Percentiles rank a stretch among this genome's conserved stretches.
phyloP scores from a whole-genome alignment of 139 green algal genomes.

The Ulvella scutata region DNA sequence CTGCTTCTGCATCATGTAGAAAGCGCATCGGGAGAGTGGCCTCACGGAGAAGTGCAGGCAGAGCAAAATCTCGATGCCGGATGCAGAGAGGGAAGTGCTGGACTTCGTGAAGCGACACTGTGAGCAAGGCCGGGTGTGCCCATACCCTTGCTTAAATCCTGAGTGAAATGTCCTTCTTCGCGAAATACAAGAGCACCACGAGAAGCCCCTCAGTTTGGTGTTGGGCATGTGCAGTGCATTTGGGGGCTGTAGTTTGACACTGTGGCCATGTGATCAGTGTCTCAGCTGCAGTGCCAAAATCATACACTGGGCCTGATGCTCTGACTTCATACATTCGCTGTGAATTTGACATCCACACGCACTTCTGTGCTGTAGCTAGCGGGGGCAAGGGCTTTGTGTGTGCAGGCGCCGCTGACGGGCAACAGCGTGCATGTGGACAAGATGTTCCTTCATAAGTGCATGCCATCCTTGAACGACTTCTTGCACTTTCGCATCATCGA shows the following conservation, averaged over 20 bases:
- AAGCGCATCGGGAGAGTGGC: constrained; percentile 18
- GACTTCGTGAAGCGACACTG: constrained; percentile 8
- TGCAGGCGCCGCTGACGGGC: constrained; percentile 13
- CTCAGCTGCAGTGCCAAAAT: no score
- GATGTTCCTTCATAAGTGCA: constrained; percentile 67
- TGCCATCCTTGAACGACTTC: constrained; percentile 60
- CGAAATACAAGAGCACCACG: no score
- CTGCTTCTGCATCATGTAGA: constrained; percentile 6
- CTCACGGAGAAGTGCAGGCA: constrained; percentile 33
- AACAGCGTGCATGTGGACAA: constrained; percentile 81
- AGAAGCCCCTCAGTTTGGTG: no score
- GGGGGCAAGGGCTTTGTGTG: no score
- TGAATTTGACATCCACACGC: no score
- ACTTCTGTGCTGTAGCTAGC: no score
- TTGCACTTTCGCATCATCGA: constrained; percentile 84
- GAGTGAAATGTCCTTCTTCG: no score
- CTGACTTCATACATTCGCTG: no score
- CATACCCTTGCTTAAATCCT: neutral
- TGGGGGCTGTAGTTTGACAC: no score
- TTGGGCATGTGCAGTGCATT: no score
- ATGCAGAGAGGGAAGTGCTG: constrained; percentile 50
- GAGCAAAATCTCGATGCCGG: constrained; percentile 31
- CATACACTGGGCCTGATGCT: no score
- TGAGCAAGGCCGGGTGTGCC: neutral
- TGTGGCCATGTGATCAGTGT: no score